A percentile compares a stretch with the other conserved stretches of the same genome.
Evolutionary conservation across 2,329 filamentous ascomycete genomes (phyloP).

Genomic region (Dactylellina drechsleri): DNA sequence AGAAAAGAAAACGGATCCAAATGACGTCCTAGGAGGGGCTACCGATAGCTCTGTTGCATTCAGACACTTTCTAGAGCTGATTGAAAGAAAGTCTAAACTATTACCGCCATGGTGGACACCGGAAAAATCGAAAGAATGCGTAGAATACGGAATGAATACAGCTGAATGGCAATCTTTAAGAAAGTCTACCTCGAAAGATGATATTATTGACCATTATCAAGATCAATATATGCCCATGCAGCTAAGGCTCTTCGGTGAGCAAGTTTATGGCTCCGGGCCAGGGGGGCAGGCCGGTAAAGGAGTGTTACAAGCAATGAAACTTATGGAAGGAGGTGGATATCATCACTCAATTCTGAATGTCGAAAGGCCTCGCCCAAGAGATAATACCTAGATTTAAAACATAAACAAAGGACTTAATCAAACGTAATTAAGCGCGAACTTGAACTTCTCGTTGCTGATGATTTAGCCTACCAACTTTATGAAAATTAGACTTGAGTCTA

Average conservation of each 20-base stretch:
- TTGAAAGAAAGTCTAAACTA: slow-evolving; percentile 58
- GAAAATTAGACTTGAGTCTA: no score
- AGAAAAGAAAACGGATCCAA: slow-evolving; percentile 56
- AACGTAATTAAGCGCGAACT: no score
- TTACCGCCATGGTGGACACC: slow-evolving; percentile 65
- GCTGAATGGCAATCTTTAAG: slow-evolving; percentile 60
- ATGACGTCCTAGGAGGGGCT: slow-evolving; percentile 60
- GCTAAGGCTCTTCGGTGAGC: slow-evolving; percentile 65
- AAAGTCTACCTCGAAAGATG: slow-evolving; percentile 59
- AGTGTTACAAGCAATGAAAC: slow-evolving; percentile 56
- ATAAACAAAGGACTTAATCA: no score
- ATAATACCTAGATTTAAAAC: no score
- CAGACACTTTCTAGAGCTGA: slow-evolving; percentile 61
- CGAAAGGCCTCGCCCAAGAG: no score
- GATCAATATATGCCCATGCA: slow-evolving; percentile 65
- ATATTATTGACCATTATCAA: slow-evolving; percentile 64
- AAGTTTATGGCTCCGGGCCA: slow-evolving; percentile 60
- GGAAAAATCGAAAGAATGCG: slow-evolving; percentile 62
- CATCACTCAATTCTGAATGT: background rate
- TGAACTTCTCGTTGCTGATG: no score
- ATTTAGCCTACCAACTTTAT: no score
- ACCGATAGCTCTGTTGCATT: slow-evolving; percentile 60
- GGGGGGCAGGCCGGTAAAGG: slow-evolving; percentile 59
- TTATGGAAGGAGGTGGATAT: background rate
- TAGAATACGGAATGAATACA: slow-evolving; percentile 60